Evolutionary conservation across 2,329 filamentous ascomycete species (phyloP), one percentile per base, ranked within the genome.

Genomic region (Xylaria sp.): DNA sequence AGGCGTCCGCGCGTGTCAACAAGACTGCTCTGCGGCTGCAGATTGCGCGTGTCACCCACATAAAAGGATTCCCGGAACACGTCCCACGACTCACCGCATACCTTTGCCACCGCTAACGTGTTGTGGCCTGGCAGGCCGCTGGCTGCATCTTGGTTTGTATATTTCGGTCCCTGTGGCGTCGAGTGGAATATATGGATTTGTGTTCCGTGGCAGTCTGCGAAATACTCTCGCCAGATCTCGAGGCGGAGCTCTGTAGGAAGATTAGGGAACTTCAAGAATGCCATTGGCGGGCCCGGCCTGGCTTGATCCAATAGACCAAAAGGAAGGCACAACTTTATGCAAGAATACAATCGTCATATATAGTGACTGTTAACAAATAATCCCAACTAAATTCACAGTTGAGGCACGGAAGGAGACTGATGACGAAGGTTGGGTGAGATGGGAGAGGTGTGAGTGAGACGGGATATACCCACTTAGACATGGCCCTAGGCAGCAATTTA

Each of bases 161-260:
- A 67, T 54, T 11, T 15, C 0, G 60, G 36, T 1, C 38, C 60
- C 0, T 26, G 17, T 33, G 60, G 15, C 9, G 53, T 20, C 2
- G 58, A 62, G 33, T 58, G 36, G 28, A 63, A 61, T 26, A 66
- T 57, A 38, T 68, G 66, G 31, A 63, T 54, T 20, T 63, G 66
- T n/a, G 42, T 58, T 9, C 58, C 58, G 59, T 66, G 63, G 28
- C 51, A 57, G 38, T 4, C 17, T 13, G 49, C 13, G 58, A 66
- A 59, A 48, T 68, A 56, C 42, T 33, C 42, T 48, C 48, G 33
- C 66, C 63, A 66, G 20, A 66, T 63, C 28, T 66, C 44, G 26
- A 68, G 63, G 11, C 66, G 58, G 26, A 66, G 63, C 53, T 68
- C 66, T 11, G 57, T 40, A 13, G 66, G 66, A 26, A 68, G 63